Base-by-base conservation (phyloP, 2,329 filamentous ascomycete genomes). In the Daldinia eschscholtzii region DNA sequence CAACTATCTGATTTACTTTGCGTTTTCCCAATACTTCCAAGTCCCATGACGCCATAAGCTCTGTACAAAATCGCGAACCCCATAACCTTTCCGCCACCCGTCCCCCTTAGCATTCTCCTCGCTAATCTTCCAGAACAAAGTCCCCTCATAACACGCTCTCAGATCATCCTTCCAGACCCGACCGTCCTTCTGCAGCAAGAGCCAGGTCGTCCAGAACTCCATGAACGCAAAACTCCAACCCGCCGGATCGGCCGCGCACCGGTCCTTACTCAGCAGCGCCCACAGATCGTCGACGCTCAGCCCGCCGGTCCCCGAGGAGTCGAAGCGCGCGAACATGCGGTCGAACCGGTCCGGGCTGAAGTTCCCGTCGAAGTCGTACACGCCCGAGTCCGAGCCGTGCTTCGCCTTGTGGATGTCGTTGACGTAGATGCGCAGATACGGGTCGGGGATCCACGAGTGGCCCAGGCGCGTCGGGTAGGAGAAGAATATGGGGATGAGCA, bases 401-500 rank as follows among this genome's bases (percentile, higher is more conserved):
- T 83, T 83, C 20, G 78, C 81, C 69, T 80, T 82, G 71, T 83
- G 80, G 33, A 83, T 80, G 10, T 75, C 75, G 1, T 72, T 60
- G 6, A 83, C 72, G 65, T 80, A 80, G 18, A 83, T 74, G 15
- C 81, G 73, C 57, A 82, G 81, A 3, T 76, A 72, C 4, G 79
- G 78, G 48, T 82, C 82, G 0, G 82, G 82, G 0, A 82, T 4
- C 57, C 70, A 76, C 3, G 78, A 79, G 20, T 78, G 70, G 5
- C 77, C 76, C 42, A 82, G 69, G 0, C 77, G 74, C 0, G 83
- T 84, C 1, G 82, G 81, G 64, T 85, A 85, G 3, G 83, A 84
- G 70, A 85, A 83, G 72, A 76, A 80, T 57, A 76, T 3, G 46
- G 83, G 80, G 46, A 84, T 78, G 10, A 84, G 64, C 13, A 78